Percentiles rank a stretch among this genome's conserved stretches.
phyloP scores from a whole-genome alignment of 345 rosid genomes.

The Garcia nutans region DNA sequence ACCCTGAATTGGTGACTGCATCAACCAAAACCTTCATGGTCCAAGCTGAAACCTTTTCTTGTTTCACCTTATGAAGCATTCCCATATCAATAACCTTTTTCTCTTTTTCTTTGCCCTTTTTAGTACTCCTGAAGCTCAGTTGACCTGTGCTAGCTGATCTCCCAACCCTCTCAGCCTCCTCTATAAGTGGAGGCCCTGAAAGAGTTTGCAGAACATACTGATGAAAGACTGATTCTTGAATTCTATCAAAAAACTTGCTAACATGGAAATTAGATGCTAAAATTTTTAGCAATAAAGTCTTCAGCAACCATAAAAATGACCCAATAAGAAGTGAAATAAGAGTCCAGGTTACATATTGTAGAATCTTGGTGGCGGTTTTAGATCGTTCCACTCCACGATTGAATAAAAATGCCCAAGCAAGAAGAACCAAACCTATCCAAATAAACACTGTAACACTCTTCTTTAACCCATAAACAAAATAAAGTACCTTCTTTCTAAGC shows the following conservation, averaged over 20 bases:
- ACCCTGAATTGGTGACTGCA: constrained; percentile 60
- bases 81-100: constrained; percentile 76
- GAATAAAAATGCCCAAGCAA: constrained; percentile 67
- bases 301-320: constrained; percentile 62
- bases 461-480: constrained; percentile 93
- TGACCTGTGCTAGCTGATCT: constrained; percentile 46
- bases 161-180: constrained; percentile 54
- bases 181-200: constrained; percentile 74
- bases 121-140: constrained; percentile 51
- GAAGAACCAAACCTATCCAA: constrained; percentile 65
- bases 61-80: constrained; percentile 66
- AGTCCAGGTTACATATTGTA: constrained; percentile 58
- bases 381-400: constrained; percentile 43
- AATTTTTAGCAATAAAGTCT: constrained; percentile 67
- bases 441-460: constrained; percentile 73
- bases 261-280: constrained; percentile 86
- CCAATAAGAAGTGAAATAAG: constrained; percentile 58
- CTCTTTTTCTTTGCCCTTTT: constrained; percentile 45
- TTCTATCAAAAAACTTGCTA: constrained; percentile 75
- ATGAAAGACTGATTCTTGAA: constrained; percentile 82
- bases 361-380: constrained; percentile 39
- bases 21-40: constrained; percentile 84
- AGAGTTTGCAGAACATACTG: constrained; percentile 77
- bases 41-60: constrained; percentile 88
- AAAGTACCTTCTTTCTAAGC: constrained; percentile 69